Evolutionary conservation across 73 alveolate species (phyloP), one percentile per base, ranked within the genome.

Genomic region (Diophrys sp.): DNA sequence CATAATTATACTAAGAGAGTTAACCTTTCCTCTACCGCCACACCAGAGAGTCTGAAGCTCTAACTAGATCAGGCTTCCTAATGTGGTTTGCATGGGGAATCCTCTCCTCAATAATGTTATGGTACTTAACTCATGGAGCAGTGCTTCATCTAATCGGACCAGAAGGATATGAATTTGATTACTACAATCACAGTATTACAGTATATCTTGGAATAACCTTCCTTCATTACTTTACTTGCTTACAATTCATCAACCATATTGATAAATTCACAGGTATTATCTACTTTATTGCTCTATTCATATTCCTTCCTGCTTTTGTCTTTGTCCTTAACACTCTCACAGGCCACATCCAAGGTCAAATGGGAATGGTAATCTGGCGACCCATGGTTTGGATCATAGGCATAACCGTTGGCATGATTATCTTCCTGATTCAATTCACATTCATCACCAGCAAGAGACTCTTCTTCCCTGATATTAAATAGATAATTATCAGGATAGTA

Each of bases 21-120:
- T 33, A 31, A 0, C 85, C 85, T 1, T 77, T 66, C 33, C 53
- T 77, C 31, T 77, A 77, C 34, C 29, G 68, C 0, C 70, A 77
- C 23, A 66, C 55, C 27, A 56, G 85, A 27, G 85, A 67, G 1
- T 31, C 26, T 1, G 73, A 54, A 23, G 14, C 62, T 53, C 27
- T 77, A 18, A 66, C 33, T 23, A 1, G 31, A 1, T 24, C 27
- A 57, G 78, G 33, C 1, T 77, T 66, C 29, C 2, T 77, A 28
- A 31, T 29, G 14, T 67, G 78, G 85, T 57, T 54, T 57, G 1
- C 32, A 1, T 77, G 33, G n/a, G 77, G 78, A 33, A 25, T 77
- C 73, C 67, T 44, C 18, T 44, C n/a, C 62, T 44, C 62, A 5
- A 11, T 44, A 11, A 11, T 44, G 62, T 44, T 5, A 11, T 44